phyloP scores from a whole-genome alignment of 495 filamentous ascomycete genomes.

The Penicillium subrubescens region DNA sequence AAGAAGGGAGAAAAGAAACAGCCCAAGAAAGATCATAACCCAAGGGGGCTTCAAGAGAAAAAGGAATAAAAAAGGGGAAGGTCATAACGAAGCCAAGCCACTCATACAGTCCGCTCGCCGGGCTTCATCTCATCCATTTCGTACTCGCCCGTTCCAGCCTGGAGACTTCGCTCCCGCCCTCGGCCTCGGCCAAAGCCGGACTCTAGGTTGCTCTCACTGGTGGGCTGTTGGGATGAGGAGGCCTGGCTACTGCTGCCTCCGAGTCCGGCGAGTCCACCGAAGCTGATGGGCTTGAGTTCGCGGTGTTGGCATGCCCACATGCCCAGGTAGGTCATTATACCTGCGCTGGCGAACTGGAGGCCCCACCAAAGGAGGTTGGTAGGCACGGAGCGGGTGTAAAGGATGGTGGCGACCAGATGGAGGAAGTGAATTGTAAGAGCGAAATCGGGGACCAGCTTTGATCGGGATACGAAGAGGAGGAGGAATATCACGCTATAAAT shows the following conservation, averaged over 20 bases:
- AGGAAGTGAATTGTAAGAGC: constrained; percentile 85
- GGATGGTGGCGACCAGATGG: constrained; percentile 73
- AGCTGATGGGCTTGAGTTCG: constrained; percentile 84
- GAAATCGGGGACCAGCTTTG: constrained; percentile 92
- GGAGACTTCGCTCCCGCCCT: constrained; percentile 41
- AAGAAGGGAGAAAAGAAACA: not conserved
- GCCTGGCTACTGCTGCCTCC: constrained; percentile 30
- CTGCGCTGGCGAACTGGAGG: constrained; percentile 68
- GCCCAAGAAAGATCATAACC: constrained; percentile 7
- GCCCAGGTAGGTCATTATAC: constrained; percentile 69
- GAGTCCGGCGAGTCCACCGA: constrained; percentile 74
- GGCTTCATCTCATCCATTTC: constrained; percentile 76
- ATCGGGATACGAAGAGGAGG: constrained; percentile 77
- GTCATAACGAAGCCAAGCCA: constrained; percentile 1
- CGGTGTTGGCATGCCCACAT: constrained; percentile 91
- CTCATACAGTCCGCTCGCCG: constrained; percentile 42
- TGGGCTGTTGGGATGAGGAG: constrained; percentile 25
- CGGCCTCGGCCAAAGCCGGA: constrained; percentile 38
- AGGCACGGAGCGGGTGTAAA: constrained; percentile 78
- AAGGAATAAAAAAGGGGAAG: constrained; percentile 3
- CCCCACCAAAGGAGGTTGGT: constrained; percentile 84
- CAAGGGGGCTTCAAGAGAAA: constrained; percentile 3
- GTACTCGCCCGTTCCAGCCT: constrained; percentile 63
- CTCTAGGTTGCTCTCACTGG: constrained; percentile 29
- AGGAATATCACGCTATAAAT: constrained; percentile 67